Percentiles rank a stretch among this genome's conserved stretches.
These are phyloP conservation scores for Rubia balearica DNA, from an alignment of 305 asterid species.

Conservation along the genomic window DNA sequence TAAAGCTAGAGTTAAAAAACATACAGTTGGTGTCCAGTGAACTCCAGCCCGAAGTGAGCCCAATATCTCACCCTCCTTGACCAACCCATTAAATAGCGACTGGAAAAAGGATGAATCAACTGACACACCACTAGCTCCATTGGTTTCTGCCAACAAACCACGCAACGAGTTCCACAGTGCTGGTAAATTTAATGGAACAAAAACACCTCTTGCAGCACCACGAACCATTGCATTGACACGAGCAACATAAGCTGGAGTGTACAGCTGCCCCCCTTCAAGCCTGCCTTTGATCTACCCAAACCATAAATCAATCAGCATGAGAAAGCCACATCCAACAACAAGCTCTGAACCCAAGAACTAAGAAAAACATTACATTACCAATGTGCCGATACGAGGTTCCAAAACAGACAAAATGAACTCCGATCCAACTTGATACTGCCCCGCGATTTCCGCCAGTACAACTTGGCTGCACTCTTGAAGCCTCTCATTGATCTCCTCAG, in stretches of 20 bases:
- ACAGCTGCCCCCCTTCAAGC: constrained; percentile 98
- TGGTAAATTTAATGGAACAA: constrained; percentile 76
- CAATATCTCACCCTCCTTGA: constrained; percentile 77
- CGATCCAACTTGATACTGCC: constrained; percentile 84
- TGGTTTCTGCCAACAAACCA: constrained; percentile 72
- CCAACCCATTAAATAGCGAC: constrained; percentile 80
- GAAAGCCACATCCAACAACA: constrained; percentile 11
- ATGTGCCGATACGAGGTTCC: constrained; percentile 80
- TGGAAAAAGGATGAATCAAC: constrained; percentile 88
- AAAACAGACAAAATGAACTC: constrained; percentile 64
- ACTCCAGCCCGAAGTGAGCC: constrained; percentile 97
- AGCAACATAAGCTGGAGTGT: constrained; percentile 91
- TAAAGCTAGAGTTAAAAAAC: constrained; percentile 27
- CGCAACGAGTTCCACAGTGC: constrained; percentile 83
- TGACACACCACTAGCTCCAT: constrained; percentile 75
- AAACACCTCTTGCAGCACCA: constrained; percentile 90
- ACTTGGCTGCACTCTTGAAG: constrained; percentile 97
- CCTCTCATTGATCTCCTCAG: constrained; percentile 88
- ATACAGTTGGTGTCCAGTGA: constrained; percentile 92
- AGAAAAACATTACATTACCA: constrained; percentile 37
- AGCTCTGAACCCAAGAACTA: constrained; percentile 2
- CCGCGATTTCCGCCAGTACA: constrained; percentile 90
- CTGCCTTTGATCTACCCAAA: constrained; percentile 72
- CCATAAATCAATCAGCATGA: constrained; percentile 14
- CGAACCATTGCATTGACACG: constrained; percentile 95